Conservation (phyloP, 805 yeast genomes). For the Yarrowia osloensis region DNA sequence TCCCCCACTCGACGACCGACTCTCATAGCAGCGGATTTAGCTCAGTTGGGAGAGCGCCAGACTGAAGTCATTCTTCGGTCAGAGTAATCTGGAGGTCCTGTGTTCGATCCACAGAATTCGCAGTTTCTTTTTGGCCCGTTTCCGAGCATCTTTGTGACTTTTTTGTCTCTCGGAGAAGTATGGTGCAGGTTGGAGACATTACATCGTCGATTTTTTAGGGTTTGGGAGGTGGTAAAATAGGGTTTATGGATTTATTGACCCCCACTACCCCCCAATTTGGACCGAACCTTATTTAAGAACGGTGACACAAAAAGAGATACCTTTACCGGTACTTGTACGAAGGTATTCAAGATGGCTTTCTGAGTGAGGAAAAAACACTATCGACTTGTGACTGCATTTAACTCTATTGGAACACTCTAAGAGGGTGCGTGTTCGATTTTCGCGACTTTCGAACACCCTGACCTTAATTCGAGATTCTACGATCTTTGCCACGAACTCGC, state of each 20-base stretch:
- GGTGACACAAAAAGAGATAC: no score
- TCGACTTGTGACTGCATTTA: no score
- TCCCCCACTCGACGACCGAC: background rate
- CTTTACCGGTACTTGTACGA: no score
- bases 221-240: background rate
- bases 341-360: no score
- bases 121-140: slow-evolving; percentile 33
- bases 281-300: no score
- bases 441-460: no score
- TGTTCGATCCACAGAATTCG: slow-evolving; percentile 70
- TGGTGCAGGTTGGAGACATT: background rate
- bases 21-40: slow-evolving; percentile 36
- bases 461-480: no score
- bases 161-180: background rate
- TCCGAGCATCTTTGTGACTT: background rate
- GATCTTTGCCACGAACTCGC: no score
- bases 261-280: no score
- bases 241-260: background rate
- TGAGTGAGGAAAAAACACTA: no score
- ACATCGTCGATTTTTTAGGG: background rate
- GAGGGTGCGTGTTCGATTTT: no score
- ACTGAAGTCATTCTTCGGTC: slow-evolving; percentile 38
- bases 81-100: slow-evolving; percentile 69
- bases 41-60: slow-evolving; percentile 48
- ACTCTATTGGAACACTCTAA: no score